Evolutionary conservation across 2,329 filamentous ascomycete species (phyloP).

Genomic region (Fusarium cicatricum): DNA sequence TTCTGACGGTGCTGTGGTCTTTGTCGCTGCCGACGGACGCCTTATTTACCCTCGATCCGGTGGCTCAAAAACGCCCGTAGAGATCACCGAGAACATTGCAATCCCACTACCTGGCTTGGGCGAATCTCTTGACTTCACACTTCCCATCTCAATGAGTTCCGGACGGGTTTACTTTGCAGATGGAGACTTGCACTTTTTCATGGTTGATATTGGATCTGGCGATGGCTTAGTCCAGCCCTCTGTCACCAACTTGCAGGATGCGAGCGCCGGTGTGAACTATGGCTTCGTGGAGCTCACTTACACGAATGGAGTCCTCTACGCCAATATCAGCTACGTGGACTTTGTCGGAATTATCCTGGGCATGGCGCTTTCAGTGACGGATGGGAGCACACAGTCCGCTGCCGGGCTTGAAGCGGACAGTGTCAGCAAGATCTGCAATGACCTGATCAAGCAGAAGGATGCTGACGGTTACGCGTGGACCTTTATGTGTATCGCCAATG

Average conservation of each 20-base stretch:
- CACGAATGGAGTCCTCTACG: constrained; percentile 51
- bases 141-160: constrained; percentile 52
- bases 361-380: constrained; percentile 53
- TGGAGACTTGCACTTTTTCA: constrained; percentile 53
- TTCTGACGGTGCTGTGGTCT: constrained; percentile 50
- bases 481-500: constrained; percentile 52
- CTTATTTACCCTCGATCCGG: constrained; percentile 54
- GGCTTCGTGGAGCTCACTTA: constrained; percentile 60
- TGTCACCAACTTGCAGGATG: constrained; percentile 53
- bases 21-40: constrained; percentile 51
- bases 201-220: constrained; percentile 44
- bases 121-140: constrained; percentile 47
- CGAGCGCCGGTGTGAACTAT: constrained; percentile 55
- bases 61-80: constrained; percentile 46
- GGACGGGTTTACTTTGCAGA: constrained; percentile 57
- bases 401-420: constrained; percentile 50
- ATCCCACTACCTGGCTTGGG: constrained; percentile 53
- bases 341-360: constrained; percentile 61
- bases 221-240: constrained; percentile 59
- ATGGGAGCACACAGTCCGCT: constrained; percentile 49
- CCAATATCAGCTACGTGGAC: constrained; percentile 62
- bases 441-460: constrained; percentile 48
- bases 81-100: constrained; percentile 51
- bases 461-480: constrained; percentile 55
- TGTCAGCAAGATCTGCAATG: constrained; percentile 52